A percentile compares a stretch with the other conserved stretches of the same genome.
These are phyloP conservation scores for Entomortierella chlamydospora DNA, from an alignment of 192 early-diverging fungal genomes.

Conservation along the genomic window DNA sequence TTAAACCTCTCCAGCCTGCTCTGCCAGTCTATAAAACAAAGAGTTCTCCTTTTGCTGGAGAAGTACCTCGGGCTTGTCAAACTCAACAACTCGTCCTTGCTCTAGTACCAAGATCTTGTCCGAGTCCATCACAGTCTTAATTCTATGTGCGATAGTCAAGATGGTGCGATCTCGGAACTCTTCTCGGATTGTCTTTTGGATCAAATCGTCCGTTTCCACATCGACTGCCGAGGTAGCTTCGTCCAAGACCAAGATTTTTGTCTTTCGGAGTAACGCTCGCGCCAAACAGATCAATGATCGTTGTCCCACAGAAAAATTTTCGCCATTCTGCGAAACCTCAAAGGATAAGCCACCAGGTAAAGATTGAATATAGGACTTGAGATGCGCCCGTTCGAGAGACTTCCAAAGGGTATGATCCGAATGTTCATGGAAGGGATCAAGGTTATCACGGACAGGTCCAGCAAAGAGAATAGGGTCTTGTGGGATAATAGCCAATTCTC, in stretches of 20 bases:
- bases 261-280: slow-evolving; percentile 72
- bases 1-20: slow-evolving; percentile 56
- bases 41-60: slow-evolving; percentile 64
- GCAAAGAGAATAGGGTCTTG: slow-evolving; percentile 81
- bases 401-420: slow-evolving; percentile 73
- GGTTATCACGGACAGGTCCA: slow-evolving; percentile 67
- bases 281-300: slow-evolving; percentile 78
- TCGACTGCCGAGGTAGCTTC: slow-evolving; percentile 76
- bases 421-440: slow-evolving; percentile 65
- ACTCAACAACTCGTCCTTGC: slow-evolving; percentile 83
- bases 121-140: slow-evolving; percentile 87
- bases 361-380: slow-evolving; percentile 71
- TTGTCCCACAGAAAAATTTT: slow-evolving; percentile 88
- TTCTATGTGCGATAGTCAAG: slow-evolving; percentile 91
- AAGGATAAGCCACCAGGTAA: slow-evolving; percentile 76
- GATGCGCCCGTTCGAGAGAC: slow-evolving; percentile 72
- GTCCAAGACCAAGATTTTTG: slow-evolving; percentile 61
- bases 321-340: slow-evolving; percentile 77
- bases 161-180: slow-evolving; percentile 82
- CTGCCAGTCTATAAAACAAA: slow-evolving; percentile 63
- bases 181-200: slow-evolving; percentile 87
- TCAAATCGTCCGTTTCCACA: slow-evolving; percentile 83
- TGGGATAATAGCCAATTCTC: slow-evolving; percentile 79
- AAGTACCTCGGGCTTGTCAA: slow-evolving; percentile 78
- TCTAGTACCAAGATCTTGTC: slow-evolving; percentile 84